Percentiles rank a stretch among this genome's conserved stretches.
These are phyloP conservation scores for Isoetes taiwanensis DNA, from an alignment of 75 land plant species.

Conservation along the genomic window DNA sequence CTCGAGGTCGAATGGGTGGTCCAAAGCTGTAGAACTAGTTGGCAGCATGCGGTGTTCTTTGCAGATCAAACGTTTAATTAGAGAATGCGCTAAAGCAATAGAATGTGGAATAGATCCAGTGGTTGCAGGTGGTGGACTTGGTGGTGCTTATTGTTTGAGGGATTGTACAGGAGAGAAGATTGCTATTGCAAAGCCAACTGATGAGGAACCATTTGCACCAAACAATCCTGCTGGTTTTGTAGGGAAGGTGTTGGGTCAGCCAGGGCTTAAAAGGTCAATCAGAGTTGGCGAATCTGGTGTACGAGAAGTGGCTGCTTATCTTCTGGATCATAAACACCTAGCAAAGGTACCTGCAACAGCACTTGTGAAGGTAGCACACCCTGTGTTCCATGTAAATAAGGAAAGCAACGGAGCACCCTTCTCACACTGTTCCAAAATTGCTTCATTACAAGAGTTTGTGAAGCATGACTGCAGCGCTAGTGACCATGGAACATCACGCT, in stretches of 20 bases:
- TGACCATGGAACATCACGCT: neutral
- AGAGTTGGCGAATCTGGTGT: conserved; percentile 2
- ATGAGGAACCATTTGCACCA: conserved; percentile 2
- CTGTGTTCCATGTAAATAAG: neutral
- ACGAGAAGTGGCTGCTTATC: conserved; percentile 7
- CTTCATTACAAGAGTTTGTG: conserved; percentile 2
- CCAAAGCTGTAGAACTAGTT: neutral
- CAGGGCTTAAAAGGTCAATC: neutral
- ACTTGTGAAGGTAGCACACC: neutral
- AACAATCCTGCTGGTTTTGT: conserved; percentile 1
- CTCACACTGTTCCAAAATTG: conserved; percentile 8
- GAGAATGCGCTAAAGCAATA: neutral
- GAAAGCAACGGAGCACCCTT: neutral
- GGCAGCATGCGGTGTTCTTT: neutral
- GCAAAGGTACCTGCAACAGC: neutral
- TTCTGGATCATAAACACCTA: neutral
- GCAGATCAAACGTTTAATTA: neutral
- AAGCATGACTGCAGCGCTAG: conserved; percentile 2
- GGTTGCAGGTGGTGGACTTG: neutral
- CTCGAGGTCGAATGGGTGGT: neutral
- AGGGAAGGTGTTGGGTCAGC: neutral
- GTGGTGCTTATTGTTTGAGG: neutral
- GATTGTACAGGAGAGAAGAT: neutral
- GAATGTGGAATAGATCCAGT: neutral
- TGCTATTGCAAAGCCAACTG: neutral